Conservation (phyloP, 78 protist species). For the Dictyostelium citrinum region DNA sequence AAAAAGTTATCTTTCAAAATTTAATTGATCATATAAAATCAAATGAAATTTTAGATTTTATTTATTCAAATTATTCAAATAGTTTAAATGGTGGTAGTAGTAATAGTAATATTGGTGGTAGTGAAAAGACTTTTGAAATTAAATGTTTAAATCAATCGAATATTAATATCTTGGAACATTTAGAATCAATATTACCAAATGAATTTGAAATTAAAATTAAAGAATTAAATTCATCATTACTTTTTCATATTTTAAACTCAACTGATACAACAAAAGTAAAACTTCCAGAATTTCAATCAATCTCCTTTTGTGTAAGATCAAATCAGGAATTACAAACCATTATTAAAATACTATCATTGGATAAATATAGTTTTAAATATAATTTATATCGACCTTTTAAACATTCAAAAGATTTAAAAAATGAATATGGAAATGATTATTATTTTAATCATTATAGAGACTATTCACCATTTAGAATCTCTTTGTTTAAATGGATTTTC, state of each 20-base stretch:
- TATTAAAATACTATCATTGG: neutral
- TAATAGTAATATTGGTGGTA: too few relatives aligned
- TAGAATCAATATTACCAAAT: neutral
- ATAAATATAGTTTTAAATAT: neutral
- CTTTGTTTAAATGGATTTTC: neutral
- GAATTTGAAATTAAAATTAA: neutral
- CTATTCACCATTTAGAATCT: neutral
- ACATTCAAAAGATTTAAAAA: neutral
- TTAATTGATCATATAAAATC: neutral
- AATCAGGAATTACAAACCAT: neutral
- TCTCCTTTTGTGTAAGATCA: neutral
- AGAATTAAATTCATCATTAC: neutral
- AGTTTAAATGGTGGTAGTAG: neutral
- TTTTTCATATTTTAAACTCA: neutral
- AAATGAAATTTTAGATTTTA: neutral
- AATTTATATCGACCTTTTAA: neutral
- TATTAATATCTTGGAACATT: neutral
- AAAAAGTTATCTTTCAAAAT: neutral
- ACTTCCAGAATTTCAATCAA: neutral
- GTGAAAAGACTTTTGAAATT: neutral
- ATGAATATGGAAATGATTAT: neutral
- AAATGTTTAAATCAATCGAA: neutral
- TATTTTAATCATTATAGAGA: neutral
- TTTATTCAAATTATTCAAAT: too few relatives aligned
- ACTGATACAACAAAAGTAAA: neutral